Base-by-base conservation (phyloP, 495 filamentous ascomycete genomes). In the Penicillium bialowiezense region DNA sequence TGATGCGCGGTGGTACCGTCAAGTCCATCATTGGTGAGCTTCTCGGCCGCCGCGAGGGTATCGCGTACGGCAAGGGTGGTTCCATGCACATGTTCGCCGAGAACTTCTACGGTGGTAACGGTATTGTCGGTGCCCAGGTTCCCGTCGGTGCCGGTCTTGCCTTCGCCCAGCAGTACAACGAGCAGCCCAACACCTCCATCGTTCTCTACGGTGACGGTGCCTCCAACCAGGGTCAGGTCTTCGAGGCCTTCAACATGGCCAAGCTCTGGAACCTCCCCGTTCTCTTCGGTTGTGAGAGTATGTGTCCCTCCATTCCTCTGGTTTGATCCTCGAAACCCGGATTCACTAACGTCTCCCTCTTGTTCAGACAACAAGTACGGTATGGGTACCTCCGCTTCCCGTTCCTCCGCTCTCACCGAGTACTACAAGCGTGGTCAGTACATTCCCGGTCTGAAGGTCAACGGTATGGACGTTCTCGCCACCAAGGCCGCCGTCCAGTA, bases 371-470 rank as follows among this genome's bases (percentile, higher is more conserved):
- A 98, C 85, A 97, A 98, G 77, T 98, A 98, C 74, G 93, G 93
- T 70, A 98, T 98, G 93, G 93, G 95, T 72, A 98, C 93, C 42
- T 89, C 93, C 46, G 93, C 93, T 52, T 87, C 88, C 66, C 90
- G 93, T 60, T 87, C 93, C 55, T 88, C 92, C 54, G 93, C 93
- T 55, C 74, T 96, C 58, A 97, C 93, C 65, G 95, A 98, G 70
- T 98, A 98, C 87, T 98, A 98, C 85, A 97, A 97, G 83, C 95
- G 93, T 74, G 93, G 93, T 54, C 93, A 98, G 78, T 98, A 97
- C 79, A 98, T 98, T 62, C 93, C 93, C 51, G 93, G 93, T 75
- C 84, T 98, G 50, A 98, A 97, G 79, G 90, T 98, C 68, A 98
- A 98, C 76, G 93, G 89, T 69, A 98, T 98, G 93, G 93, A 98